Conservation (phyloP, 352 stramenopile genomes). For the Phytophthora aleatoria region DNA sequence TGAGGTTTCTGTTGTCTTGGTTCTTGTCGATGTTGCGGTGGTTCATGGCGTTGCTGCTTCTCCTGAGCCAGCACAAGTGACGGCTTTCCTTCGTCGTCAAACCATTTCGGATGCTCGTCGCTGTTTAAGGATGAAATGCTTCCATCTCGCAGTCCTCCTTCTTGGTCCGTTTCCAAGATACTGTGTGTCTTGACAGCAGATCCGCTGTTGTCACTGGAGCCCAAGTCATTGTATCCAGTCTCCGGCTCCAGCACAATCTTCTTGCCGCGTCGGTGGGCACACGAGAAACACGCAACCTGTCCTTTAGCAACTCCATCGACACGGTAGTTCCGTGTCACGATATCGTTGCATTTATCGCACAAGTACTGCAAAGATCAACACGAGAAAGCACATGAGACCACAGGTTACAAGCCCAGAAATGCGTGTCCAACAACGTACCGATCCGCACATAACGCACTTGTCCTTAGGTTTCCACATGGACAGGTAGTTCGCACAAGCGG, state of each 20-base stretch:
- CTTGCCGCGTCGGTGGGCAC: constrained; percentile 50
- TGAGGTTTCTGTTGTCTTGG: not conserved
- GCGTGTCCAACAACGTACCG: constrained; percentile 37
- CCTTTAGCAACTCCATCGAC: constrained; percentile 42
- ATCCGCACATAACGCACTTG: constrained; percentile 64
- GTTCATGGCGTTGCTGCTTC: constrained; percentile 2
- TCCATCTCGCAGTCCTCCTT: constrained; percentile 16
- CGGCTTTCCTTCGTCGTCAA: constrained; percentile 27
- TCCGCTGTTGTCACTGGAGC: constrained; percentile 8
- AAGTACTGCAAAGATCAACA: constrained; percentile 50
- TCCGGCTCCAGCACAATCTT: constrained; percentile 22
- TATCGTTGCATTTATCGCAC: constrained; percentile 69
- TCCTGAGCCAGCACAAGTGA: constrained; percentile 12
- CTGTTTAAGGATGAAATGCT: constrained; percentile 28
- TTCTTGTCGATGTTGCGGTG: not conserved
- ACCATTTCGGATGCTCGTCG: constrained; percentile 23
- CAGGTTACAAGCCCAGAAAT: not conserved
- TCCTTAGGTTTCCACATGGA: constrained; percentile 62
- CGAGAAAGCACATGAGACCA: constrained; percentile 8
- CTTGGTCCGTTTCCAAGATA: constrained; percentile 11
- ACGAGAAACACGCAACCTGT: constrained; percentile 62
- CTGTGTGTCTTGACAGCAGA: constrained; percentile 15
- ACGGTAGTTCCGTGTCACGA: constrained; percentile 64
- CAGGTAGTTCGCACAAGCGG: constrained; percentile 62
- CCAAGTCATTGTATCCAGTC: not conserved